Evolutionary conservation across 2,329 filamentous ascomycete species (phyloP), one percentile per base, ranked within the genome.

Genomic region (Thelonectria rubi): DNA sequence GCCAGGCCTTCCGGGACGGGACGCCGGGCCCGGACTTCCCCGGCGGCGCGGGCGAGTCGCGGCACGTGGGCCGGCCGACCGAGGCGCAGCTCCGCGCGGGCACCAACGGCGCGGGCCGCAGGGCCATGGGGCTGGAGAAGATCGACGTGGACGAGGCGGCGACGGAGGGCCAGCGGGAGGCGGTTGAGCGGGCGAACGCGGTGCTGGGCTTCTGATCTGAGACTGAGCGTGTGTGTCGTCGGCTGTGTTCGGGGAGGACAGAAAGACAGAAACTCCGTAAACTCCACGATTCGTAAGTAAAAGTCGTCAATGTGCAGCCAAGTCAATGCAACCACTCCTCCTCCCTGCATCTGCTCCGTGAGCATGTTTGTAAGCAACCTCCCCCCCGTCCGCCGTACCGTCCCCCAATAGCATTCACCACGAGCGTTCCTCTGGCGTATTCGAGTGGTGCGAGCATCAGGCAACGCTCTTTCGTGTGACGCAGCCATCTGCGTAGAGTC

Each of bases 11-110:
- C 68, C 75, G 90, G 3, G 73, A 80, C 0, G 93, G 93, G 5
- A 86, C 83, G 0, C 89, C 89, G 0, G 86, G 84, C 0, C 89
- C 88, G 30, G 90, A 93, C 68, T 92, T 92, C 72, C 89, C 89
- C 0, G 89, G 89, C 2, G 91, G 91, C 0, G 79, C 84, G 52
- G 91, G 91, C 5, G 91, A 93, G 75, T 78, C 80, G 15, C 76
- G 76, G 18, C 86, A 88, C 63, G 69, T 82, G 32, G 81, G 76
- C 12, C 76, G 85, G 18, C 80, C 82, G 1, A 79, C 77, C 1
- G 77, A 76, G 48, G 73, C 74, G 1, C 76, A 76, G 61, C 66
- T 82, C 24, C 74, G 74, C 30, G 65, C 64, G 14, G 73, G 76
- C 60, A 66, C 74, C 3, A 69, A 72, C 20, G 60, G 61, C 0